phyloP scores from a whole-genome alignment of 148 eudicot genomes.

The Rhododendron ferrugineum region DNA sequence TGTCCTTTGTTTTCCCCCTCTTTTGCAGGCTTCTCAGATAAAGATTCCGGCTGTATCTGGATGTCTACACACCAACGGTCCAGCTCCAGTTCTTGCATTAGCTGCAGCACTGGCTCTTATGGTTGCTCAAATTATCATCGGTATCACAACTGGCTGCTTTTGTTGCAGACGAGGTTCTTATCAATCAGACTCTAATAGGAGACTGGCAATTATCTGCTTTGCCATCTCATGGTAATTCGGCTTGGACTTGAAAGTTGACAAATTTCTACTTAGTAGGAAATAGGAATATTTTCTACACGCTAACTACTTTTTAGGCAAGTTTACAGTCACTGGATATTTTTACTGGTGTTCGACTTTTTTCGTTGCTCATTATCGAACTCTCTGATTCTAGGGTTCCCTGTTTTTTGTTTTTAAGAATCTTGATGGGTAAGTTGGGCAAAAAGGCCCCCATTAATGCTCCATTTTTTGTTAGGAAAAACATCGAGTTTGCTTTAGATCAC shows the following conservation, averaged over 20 bases:
- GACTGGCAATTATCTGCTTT: slow-evolving; percentile 60
- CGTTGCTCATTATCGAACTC: neutral
- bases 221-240: slow-evolving; percentile 73
- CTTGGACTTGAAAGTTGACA: neutral
- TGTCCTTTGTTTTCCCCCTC: neutral
- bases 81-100: slow-evolving; percentile 70
- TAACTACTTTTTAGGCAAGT: neutral
- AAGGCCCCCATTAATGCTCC: neutral
- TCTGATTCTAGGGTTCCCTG: neutral
- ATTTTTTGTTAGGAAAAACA: neutral
- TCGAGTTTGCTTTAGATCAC: neutral
- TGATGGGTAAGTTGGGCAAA: neutral
- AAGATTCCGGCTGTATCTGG: slow-evolving; percentile 36
- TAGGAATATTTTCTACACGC: neutral
- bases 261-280: neutral
- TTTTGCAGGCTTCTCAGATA: slow-evolving; percentile 54
- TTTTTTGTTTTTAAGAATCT: neutral
- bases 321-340: neutral
- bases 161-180: slow-evolving; percentile 59
- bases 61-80: slow-evolving; percentile 73
- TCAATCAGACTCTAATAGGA: slow-evolving; percentile 42
- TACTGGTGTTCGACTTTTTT: neutral
- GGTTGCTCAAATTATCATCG: slow-evolving; percentile 59
- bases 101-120: slow-evolving; percentile 62
- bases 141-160: slow-evolving; percentile 59